Percentiles rank a stretch among this genome's conserved stretches.
Evolutionary conservation across 2,329 filamentous ascomycete genomes (phyloP).

Genomic region (Phaeosphaeriaceae sp.): DNA sequence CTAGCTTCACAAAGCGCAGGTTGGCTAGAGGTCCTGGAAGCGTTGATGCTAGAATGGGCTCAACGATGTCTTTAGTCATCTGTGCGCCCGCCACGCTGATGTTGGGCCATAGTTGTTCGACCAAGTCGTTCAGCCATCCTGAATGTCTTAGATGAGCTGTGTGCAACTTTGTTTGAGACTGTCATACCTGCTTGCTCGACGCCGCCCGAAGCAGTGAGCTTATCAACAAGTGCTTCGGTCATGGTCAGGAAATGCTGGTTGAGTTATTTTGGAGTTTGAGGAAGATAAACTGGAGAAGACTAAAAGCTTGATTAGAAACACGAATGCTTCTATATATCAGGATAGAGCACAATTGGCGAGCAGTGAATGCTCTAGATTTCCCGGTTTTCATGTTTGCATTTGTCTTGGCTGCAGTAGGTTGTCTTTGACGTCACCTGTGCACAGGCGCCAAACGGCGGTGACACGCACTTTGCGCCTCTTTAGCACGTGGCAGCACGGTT

Average conservation of each 20-base stretch:
- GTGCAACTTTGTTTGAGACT: background rate
- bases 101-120: conserved; percentile 59
- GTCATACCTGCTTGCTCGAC: conserved; percentile 48
- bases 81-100: conserved; percentile 54
- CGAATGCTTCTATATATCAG: no score
- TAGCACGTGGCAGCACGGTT: background rate
- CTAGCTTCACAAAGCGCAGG: conserved; percentile 56
- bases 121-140: conserved; percentile 59
- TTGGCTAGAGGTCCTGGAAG: conserved; percentile 54
- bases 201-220: conserved; percentile 51
- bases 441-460: conserved; percentile 1
- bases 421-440: conserved; percentile 10
- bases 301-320: no score
- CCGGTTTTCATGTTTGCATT: conserved; percentile 11
- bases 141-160: background rate
- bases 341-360: no score
- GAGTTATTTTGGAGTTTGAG: background rate
- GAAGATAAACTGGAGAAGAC: background rate
- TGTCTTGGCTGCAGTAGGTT: conserved; percentile 14
- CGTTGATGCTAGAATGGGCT: conserved; percentile 57
- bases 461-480: background rate
- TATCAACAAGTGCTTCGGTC: conserved; percentile 45
- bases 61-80: conserved; percentile 57
- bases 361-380: background rate
- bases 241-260: conserved; percentile 7